Evolutionary conservation across 2,329 filamentous ascomycete genomes (phyloP), one percentile per base, ranked within the genome.

Genomic region (Pseudopyrenochaeta lycopersici): DNA sequence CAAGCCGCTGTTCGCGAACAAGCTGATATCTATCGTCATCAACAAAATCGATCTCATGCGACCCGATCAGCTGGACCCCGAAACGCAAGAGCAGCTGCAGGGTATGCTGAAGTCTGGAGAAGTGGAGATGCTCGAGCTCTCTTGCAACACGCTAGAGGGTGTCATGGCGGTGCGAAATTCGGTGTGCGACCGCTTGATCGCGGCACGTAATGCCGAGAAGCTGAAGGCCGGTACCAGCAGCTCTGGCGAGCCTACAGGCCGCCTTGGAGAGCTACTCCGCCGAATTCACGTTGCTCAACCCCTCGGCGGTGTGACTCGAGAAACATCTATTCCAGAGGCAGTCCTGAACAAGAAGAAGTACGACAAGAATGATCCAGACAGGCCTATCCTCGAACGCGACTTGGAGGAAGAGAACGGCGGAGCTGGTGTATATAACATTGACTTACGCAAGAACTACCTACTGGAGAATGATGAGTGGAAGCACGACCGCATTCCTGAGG

Each of bases 231-330:
- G 92, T 10, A 91, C 92, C 48, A 96, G 91, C 66, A 89, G 84
- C 68, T 87, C 82, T 71, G 89, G 85, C 50, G 92, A 93, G 65
- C 84, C 86, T 36, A 87, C 92, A 50, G 90, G 91, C 45, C 87
- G 96, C 69, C 84, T 98, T 50, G 92, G 90, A 31, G 93, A 98
- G 72, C 90, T 99, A 46, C 88, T 99, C 75, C 86, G 91, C 58
- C 88, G 96, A 73, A 99, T 99, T 53, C 96, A 99, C 80, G 96
- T 99, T 60, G 95, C 95, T n/a, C 87, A 92, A 72, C 96, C 95
- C 47, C 87, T 96, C 78, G 90, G 88, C 59, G 92, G 92, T 60
- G 83, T 90, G 46, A 84, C 85, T 17, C 87, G 90, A 38, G 90
- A 97, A 78, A 85, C 90, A 0, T 96, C 90, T 72, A 94, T 99